Percentiles rank a stretch among this genome's conserved stretches.
Evolutionary conservation across 1,284 basidiomycete genomes (phyloP).

Genomic region (Boletus smithii): DNA sequence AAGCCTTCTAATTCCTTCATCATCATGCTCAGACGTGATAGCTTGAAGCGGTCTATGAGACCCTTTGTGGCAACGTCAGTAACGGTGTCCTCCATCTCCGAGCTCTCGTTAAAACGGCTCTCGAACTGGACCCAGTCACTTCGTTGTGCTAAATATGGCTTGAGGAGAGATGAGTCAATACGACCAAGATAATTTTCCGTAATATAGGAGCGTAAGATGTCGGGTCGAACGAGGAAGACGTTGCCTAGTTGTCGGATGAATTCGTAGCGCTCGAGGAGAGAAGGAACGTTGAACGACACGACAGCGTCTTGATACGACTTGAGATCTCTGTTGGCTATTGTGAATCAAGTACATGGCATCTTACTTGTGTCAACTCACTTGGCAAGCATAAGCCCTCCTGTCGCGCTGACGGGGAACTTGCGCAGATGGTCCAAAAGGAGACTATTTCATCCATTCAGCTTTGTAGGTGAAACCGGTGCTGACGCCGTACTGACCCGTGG

Average conservation of each 20-base stretch:
- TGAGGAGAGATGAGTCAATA: slow-evolving; percentile 83
- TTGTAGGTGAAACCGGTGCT: background rate
- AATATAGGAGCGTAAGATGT: slow-evolving; percentile 90
- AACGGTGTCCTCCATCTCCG: slow-evolving; percentile 43
- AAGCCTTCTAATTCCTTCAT: slow-evolving; percentile 79
- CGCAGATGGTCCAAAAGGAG: slow-evolving; percentile 92
- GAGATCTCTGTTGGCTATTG: slow-evolving; percentile 66
- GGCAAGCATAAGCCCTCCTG: slow-evolving; percentile 96
- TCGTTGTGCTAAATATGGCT: slow-evolving; percentile 88
- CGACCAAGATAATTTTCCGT: slow-evolving; percentile 88
- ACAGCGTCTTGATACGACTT: slow-evolving; percentile 96
- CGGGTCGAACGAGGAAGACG: slow-evolving; percentile 91
- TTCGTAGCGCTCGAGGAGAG: slow-evolving; percentile 93
- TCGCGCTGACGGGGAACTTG: slow-evolving; percentile 95
- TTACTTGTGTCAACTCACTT: slow-evolving; percentile 58
- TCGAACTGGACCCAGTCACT: slow-evolving; percentile 85
- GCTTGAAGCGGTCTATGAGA: slow-evolving; percentile 65
- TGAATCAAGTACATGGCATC: slow-evolving; percentile 1
- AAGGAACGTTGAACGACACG: slow-evolving; percentile 74
- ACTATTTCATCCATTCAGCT: slow-evolving; percentile 41
- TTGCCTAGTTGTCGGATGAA: slow-evolving; percentile 98
- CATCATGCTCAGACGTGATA: slow-evolving; percentile 68
- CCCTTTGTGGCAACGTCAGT: slow-evolving; percentile 46
- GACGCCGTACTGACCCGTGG: slow-evolving; percentile 61
- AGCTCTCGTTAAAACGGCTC: slow-evolving; percentile 66